Percentiles rank a stretch among this genome's conserved stretches.
phyloP scores from a whole-genome alignment of 192 early-diverging fungal species.

The Kappamyces sp. region DNA sequence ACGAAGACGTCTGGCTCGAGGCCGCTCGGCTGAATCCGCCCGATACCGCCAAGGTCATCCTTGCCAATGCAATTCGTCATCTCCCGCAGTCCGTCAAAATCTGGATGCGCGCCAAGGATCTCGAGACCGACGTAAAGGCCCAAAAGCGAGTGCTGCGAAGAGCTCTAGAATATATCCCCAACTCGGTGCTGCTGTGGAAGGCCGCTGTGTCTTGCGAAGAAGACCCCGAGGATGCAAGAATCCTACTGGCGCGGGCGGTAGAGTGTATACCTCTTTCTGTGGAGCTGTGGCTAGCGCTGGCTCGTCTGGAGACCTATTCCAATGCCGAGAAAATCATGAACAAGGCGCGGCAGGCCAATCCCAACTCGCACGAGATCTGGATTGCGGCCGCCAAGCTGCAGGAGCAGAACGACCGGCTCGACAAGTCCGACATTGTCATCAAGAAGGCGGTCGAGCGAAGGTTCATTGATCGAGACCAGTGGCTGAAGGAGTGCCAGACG shows the following conservation, averaged over 20 bases:
- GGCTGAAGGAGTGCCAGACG: conserved; percentile 80
- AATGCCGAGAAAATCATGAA: conserved; percentile 89
- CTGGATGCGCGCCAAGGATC: conserved; percentile 80
- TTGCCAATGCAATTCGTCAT: conserved; percentile 84
- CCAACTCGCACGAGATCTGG: conserved; percentile 92
- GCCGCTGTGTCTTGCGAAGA: conserved; percentile 85
- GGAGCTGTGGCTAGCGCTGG: conserved; percentile 94
- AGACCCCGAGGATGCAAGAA: conserved; percentile 83
- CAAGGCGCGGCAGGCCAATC: conserved; percentile 73
- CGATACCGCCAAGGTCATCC: conserved; percentile 80
- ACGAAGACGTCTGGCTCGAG: conserved; percentile 97
- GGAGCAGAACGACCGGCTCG: conserved; percentile 68
- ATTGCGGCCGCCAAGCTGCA: conserved; percentile 87
- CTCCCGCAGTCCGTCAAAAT: conserved; percentile 89
- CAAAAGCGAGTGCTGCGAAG: conserved; percentile 80
- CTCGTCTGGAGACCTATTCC: conserved; percentile 81
- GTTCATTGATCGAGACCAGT: conserved; percentile 73
- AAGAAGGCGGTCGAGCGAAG: conserved; percentile 63
- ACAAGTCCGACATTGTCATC: conserved; percentile 65
- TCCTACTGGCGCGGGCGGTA: conserved; percentile 86
- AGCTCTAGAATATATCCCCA: conserved; percentile 90
- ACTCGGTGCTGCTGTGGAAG: conserved; percentile 89
- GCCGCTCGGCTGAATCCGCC: conserved; percentile 79
- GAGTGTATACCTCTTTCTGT: conserved; percentile 85
- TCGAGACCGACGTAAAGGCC: conserved; percentile 70